Percentiles rank a stretch among this genome's conserved stretches.
Evolutionary conservation across 495 filamentous ascomycete genomes (phyloP).

Genomic region (Annulohypoxylon maeteangense): DNA sequence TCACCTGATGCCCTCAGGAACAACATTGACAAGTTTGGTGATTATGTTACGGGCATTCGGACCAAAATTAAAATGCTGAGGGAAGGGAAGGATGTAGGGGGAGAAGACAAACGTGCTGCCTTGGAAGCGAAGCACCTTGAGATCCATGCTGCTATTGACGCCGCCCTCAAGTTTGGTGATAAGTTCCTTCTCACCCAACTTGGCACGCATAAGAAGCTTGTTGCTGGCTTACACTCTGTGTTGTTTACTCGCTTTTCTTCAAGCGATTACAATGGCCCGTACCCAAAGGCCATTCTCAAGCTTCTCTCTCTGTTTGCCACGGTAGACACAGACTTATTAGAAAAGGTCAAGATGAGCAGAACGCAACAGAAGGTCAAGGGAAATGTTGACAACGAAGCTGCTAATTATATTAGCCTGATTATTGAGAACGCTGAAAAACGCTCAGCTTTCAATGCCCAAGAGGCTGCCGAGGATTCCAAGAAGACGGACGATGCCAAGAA

Average conservation of each 20-base stretch:
- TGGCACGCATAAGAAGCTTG: conserved; percentile 52
- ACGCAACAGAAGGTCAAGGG: conserved; percentile 71
- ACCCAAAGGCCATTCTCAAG: conserved; percentile 73
- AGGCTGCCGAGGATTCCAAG: conserved; percentile 10
- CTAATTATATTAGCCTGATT: conserved; percentile 53
- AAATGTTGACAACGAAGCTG: conserved; percentile 71
- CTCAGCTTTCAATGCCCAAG: conserved; percentile 58
- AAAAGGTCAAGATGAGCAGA: conserved; percentile 74
- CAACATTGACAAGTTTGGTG: conserved; percentile 63
- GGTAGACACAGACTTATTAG: conserved; percentile 39
- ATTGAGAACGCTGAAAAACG: conserved; percentile 64
- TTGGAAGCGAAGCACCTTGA: conserved; percentile 31
- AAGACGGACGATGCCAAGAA: conserved; percentile 23
- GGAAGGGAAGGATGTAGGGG: conserved; percentile 62
- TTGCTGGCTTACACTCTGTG: conserved; percentile 67
- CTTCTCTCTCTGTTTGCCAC: conserved; percentile 69
- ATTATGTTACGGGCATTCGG: conserved; percentile 62
- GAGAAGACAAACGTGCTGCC: conserved; percentile 54
- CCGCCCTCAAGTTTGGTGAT: conserved; percentile 49
- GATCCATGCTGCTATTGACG: conserved; percentile 47
- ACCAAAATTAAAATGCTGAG: conserved; percentile 67
- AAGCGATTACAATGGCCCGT: conserved; percentile 69
- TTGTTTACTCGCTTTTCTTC: conserved; percentile 73
- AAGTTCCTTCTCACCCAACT: conserved; percentile 21
- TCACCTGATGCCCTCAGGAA: conserved; percentile 72